phyloP scores from a whole-genome alignment of 2,329 filamentous ascomycete genomes.

The Thielaviopsis ethacetica region DNA sequence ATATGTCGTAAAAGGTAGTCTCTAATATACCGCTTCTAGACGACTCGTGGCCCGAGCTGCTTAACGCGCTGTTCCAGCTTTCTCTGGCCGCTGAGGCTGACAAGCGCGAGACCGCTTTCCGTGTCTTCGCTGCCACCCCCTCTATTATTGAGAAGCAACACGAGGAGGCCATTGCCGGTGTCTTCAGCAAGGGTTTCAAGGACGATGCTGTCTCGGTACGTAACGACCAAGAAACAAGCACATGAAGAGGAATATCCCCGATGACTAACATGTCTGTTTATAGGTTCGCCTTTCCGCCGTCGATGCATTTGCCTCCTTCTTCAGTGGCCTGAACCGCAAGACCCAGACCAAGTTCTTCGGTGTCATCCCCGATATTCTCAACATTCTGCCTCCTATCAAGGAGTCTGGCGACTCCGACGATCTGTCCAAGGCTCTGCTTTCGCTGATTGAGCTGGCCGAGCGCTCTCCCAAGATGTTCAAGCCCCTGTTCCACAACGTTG shows the following conservation, averaged over 20 bases:
- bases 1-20: background rate
- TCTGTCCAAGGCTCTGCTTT: constrained; percentile 74
- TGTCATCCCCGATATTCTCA: constrained; percentile 80
- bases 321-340: constrained; percentile 79
- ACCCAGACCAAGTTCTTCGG: constrained; percentile 73
- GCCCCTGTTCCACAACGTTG: constrained; percentile 77
- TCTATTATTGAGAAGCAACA: constrained; percentile 94
- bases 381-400: constrained; percentile 87
- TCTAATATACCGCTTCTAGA: constrained; percentile 29
- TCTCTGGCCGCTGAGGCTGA: constrained; percentile 73
- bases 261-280: background rate
- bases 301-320: constrained; percentile 94
- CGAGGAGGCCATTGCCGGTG: constrained; percentile 72
- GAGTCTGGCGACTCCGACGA: constrained; percentile 81
- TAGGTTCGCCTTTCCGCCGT: constrained; percentile 85
- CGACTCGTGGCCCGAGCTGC: constrained; percentile 76
- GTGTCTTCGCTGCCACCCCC: constrained; percentile 88
- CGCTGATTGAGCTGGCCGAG: constrained; percentile 88
- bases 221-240: background rate
- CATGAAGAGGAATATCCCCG: too few relatives aligned
- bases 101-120: constrained; percentile 82
- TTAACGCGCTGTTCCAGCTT: constrained; percentile 71
- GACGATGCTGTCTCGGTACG: constrained; percentile 66
- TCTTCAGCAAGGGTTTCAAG: constrained; percentile 83
- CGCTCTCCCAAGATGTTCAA: constrained; percentile 97